phyloP scores from a whole-genome alignment of 2,329 filamentous ascomycete genomes.

The Ascochyta viciae-villosae region DNA sequence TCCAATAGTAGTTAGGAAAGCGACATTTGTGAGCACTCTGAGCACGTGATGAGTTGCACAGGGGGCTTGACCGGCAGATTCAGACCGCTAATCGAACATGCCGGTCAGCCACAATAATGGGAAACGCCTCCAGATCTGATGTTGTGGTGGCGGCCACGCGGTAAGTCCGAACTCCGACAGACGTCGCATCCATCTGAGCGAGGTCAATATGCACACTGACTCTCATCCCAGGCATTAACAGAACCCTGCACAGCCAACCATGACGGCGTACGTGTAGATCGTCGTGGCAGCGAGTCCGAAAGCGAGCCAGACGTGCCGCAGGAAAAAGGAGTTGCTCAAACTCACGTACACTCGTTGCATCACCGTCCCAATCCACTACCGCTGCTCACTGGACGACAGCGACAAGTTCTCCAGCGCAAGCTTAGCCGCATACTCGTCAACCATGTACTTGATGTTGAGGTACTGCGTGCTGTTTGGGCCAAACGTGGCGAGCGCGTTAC shows the following conservation, averaged over 20 bases:
- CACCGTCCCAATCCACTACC: background rate
- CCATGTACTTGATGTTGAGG: slow-evolving; percentile 37
- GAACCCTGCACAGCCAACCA: too few relatives aligned
- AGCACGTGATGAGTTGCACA: background rate
- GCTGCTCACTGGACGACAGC: background rate
- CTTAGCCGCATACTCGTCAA: slow-evolving; percentile 41
- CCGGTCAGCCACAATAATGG: background rate
- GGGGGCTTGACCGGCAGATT: background rate
- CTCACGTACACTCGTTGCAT: background rate
- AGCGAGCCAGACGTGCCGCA: background rate
- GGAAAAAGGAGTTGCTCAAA: too few relatives aligned
- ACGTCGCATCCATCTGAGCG: background rate
- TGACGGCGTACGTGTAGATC: background rate
- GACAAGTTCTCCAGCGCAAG: slow-evolving; percentile 25
- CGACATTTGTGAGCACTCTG: background rate
- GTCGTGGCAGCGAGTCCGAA: background rate
- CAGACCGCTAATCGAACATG: background rate
- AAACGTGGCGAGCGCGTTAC: slow-evolving; percentile 45
- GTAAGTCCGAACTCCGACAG: background rate
- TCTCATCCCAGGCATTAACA: background rate
- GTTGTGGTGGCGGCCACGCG: background rate
- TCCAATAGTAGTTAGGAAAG: background rate
- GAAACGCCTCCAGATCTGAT: background rate
- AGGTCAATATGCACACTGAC: too few relatives aligned
- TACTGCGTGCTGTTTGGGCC: slow-evolving; percentile 42